Conservation (phyloP, 2,329 filamentous ascomycete species). For the Epichloe sibirici region DNA sequence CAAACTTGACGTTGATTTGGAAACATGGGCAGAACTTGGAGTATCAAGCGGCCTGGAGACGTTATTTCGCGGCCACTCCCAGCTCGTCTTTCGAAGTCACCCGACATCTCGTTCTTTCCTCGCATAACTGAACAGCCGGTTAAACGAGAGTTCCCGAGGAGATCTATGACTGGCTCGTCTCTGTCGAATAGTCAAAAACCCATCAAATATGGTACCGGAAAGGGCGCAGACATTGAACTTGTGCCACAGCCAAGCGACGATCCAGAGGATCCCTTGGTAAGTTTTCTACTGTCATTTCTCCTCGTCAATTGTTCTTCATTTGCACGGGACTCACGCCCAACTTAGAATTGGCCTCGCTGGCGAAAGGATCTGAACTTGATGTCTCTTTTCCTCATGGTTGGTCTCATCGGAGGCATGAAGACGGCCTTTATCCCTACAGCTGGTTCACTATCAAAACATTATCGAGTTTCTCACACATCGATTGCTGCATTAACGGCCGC, state of each 20-base stretch:
- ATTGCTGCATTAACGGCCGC: conserved; percentile 38
- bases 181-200: conserved; percentile 14
- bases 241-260: conserved; percentile 45
- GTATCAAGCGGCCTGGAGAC: neutral
- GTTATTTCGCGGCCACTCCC: conserved; percentile 4
- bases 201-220: conserved; percentile 37
- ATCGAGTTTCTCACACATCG: conserved; percentile 33
- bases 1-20: neutral
- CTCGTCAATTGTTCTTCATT: neutral
- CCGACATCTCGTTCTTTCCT: neutral
- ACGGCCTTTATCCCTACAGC: conserved; percentile 39
- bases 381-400: conserved; percentile 33
- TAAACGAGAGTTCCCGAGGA: neutral
- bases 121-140: neutral
- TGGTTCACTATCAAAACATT: conserved; percentile 28
- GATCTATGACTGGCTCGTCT: conserved; percentile 7
- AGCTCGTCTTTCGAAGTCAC: neutral
- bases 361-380: conserved; percentile 37
- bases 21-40: conserved; percentile 2
- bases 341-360: conserved; percentile 43
- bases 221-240: conserved; percentile 30
- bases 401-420: conserved; percentile 39
- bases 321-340: neutral
- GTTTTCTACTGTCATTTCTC: conserved; percentile 9
- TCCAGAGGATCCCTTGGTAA: conserved; percentile 39